Conservation (phyloP, 192 early-diverging fungal genomes). For the Podila verticillata region DNA sequence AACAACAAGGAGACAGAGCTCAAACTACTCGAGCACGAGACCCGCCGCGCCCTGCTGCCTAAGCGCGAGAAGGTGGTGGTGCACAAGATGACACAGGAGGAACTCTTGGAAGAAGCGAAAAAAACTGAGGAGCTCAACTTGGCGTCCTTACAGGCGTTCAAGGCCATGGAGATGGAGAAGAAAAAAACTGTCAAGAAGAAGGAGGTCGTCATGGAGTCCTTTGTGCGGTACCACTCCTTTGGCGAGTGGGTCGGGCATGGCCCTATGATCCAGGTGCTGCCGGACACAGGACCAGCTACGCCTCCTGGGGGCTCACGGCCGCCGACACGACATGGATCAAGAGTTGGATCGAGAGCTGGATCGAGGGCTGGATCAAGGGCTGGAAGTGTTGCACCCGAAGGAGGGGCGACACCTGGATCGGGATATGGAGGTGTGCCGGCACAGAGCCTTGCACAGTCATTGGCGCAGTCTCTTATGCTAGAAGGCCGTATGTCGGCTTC, state of each 20-base stretch:
- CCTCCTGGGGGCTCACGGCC: slow-evolving; percentile 21
- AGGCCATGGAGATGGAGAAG: slow-evolving; percentile 60
- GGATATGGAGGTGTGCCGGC: slow-evolving; percentile 16
- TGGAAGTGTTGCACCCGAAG: slow-evolving; percentile 29
- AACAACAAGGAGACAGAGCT: slow-evolving; percentile 60
- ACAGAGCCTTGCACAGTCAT: slow-evolving; percentile 38
- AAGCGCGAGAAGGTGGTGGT: slow-evolving; percentile 54
- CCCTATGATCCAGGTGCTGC: slow-evolving; percentile 40
- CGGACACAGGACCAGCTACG: slow-evolving; percentile 21
- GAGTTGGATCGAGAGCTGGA: slow-evolving; percentile 24
- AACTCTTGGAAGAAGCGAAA: slow-evolving; percentile 60
- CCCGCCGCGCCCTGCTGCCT: slow-evolving; percentile 52
- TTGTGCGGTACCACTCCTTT: slow-evolving; percentile 61
- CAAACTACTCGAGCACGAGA: slow-evolving; percentile 57
- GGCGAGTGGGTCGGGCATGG: slow-evolving; percentile 51
- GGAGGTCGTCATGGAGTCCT: slow-evolving; percentile 44
- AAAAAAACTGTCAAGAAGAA: slow-evolving; percentile 55
- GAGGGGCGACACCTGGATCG: slow-evolving; percentile 12
- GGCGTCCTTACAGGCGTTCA: slow-evolving; percentile 59
- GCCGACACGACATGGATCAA: slow-evolving; percentile 29
- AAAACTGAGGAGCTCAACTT: slow-evolving; percentile 63
- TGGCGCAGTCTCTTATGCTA: slow-evolving; percentile 32
- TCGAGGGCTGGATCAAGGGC: slow-evolving; percentile 23
- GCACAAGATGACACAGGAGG: slow-evolving; percentile 60
- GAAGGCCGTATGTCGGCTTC: slow-evolving; percentile 11